Percentiles rank a stretch among this genome's conserved stretches.
Evolutionary conservation across 169 alveolate species (phyloP).

Genomic region (Plasmodium yoelii): DNA sequence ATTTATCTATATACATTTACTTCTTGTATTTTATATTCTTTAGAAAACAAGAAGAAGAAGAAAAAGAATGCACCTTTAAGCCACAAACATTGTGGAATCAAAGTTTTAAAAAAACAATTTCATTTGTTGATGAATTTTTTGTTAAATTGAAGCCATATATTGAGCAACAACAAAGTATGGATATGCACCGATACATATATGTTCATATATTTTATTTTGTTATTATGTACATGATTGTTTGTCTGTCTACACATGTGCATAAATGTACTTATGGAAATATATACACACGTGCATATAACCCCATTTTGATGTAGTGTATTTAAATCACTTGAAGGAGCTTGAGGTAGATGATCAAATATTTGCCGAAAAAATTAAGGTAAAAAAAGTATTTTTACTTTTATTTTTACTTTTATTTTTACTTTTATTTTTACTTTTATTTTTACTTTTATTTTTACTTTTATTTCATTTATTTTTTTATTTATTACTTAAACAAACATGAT

Average conservation of each 20-base stretch:
- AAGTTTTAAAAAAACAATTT: conserved; percentile 65
- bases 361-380: conserved; percentile 58
- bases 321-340: conserved; percentile 59
- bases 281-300: neutral
- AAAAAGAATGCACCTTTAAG: conserved; percentile 69
- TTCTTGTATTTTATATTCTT: neutral
- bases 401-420: neutral
- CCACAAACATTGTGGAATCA: conserved; percentile 72
- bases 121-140: conserved; percentile 68
- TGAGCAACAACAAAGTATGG: conserved; percentile 58
- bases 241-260: neutral
- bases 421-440: neutral
- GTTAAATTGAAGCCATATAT: conserved; percentile 66
- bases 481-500: neutral
- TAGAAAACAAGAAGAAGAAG: conserved; percentile 71
- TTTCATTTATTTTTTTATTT: too few relatives aligned
- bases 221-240: too few relatives aligned
- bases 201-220: too few relatives aligned
- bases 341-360: conserved; percentile 43
- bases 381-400: neutral
- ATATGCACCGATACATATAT: neutral
- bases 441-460: neutral
- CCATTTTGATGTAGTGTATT: conserved; percentile 13
- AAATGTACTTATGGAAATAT: neutral
- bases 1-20: neutral